Conservation (phyloP, 345 rosid species). For the Pelargonium nanum region DNA sequence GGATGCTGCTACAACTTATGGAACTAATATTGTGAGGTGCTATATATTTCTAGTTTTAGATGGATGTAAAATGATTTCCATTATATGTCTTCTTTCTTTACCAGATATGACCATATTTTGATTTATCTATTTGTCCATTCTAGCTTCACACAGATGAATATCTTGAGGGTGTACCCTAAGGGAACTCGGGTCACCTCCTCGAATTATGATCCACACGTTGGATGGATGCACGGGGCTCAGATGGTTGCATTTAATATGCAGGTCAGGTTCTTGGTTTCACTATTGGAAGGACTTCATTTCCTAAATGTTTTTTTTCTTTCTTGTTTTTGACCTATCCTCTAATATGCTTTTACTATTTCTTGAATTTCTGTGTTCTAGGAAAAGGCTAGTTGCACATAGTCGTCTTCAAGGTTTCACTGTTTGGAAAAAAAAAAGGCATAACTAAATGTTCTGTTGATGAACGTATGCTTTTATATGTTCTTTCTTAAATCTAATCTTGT, state of each 20-base stretch:
- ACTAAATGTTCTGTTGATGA: too few species aligned
- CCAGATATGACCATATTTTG: neutral
- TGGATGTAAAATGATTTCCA: neutral
- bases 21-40: conserved; percentile 51
- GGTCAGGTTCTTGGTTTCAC: conserved; percentile 17
- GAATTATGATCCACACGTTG: conserved; percentile 74
- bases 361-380: neutral
- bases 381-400: neutral
- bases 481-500: neutral
- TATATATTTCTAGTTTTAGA: too few species aligned
- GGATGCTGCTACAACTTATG: conserved; percentile 40
- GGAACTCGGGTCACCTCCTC: conserved; percentile 82
- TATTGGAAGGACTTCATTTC: too few species aligned
- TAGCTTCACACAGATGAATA: conserved; percentile 75
- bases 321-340: neutral
- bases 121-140: neutral
- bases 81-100: neutral
- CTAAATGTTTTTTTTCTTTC: too few species aligned
- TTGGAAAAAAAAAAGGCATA: neutral
- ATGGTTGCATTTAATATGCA: conserved; percentile 98
- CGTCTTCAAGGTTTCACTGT: neutral
- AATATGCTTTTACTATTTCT: neutral
- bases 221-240: conserved; percentile 99
- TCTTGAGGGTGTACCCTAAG: conserved; percentile 79
- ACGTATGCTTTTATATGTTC: neutral